A percentile compares a stretch with the other conserved stretches of the same genome.
Evolutionary conservation across 371 early-diverging fungal genomes (phyloP).

Genomic region (Batkoa obscura): DNA sequence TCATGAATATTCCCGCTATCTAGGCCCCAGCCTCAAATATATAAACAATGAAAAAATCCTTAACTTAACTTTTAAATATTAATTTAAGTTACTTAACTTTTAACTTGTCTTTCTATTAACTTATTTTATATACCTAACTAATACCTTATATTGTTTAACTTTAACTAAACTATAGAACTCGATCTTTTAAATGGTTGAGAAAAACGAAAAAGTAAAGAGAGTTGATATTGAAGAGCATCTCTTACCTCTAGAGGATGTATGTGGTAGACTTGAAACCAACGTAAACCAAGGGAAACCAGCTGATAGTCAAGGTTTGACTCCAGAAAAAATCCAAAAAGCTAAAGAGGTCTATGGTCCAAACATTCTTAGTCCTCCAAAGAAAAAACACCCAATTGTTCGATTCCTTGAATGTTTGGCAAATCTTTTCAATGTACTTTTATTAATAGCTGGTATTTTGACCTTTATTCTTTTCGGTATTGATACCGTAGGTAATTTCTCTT

Average conservation of each 20-base stretch:
- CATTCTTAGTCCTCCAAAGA: slow-evolving; percentile 68
- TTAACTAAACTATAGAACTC: no score
- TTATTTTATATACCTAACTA: no score
- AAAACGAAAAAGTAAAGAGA: no score
- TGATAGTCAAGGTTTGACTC: slow-evolving; percentile 46
- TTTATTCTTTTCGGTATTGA: slow-evolving; percentile 63
- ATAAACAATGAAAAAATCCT: no score
- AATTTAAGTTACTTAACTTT: no score
- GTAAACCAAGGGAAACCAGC: slow-evolving; percentile 35
- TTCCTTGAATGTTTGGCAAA: slow-evolving; percentile 49
- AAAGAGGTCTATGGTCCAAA: slow-evolving; percentile 41
- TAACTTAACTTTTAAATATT: no score
- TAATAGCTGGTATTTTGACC: slow-evolving; percentile 58
- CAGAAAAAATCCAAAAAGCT: slow-evolving; percentile 12
- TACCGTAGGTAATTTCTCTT: slow-evolving; percentile 34
- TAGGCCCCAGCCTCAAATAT: no score
- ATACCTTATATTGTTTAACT: no score
- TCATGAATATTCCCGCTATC: no score
- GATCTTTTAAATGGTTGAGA: no score
- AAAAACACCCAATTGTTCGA: slow-evolving; percentile 39
- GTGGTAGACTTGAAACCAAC: slow-evolving; percentile 25
- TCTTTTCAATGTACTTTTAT: slow-evolving; percentile 72
- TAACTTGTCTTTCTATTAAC: no score
- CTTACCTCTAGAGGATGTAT: slow-evolving; percentile 41
- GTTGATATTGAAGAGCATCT: slow-evolving; percentile 42